Evolutionary conservation across 352 stramenopile genomes (phyloP), one percentile per base, ranked within the genome.

Genomic region (Plasmopara halstedii): DNA sequence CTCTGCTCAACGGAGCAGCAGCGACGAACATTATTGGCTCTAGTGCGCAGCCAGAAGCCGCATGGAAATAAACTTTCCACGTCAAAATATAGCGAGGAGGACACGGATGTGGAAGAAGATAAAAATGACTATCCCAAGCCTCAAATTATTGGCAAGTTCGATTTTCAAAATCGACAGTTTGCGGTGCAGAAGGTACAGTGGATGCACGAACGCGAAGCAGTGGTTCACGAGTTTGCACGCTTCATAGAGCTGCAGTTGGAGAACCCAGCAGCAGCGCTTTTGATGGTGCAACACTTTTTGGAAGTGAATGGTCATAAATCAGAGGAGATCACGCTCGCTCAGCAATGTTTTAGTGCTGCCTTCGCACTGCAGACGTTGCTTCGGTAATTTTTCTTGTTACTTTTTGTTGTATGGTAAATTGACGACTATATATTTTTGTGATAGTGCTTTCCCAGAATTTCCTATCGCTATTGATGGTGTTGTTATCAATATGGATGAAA

Each of bases 331-430:
- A 52, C 59, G 32, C 32, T 54, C 13, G 79, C 73, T 6, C 64
- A 90, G 56, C 73, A 88, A 63, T 85, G 73, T 47, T 83, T 88
- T 41, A 86, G 78, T 52, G 70, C 74, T 35, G 79, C 76, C 14
- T 91, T 91, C 42, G 73, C 79, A 0, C 56, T 91, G 17, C 79
- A 91, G 47, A 86, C 77, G 14, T 38, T 88, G n/a, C 42, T 91
- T 15, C 62, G 70, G 65, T 80, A 42, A 38, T 58, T 51, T 35
- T n/a, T 46, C 21, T 39, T 46, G 22, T 20, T 41, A 15, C 20
- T 3, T 17, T 40, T 4, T 4, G 6, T 29, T 9, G 6, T 42
- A 15, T 31, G 36, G 5, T 9, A 6, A 26, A 15, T 39, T 18
- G 18, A 13, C 21, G 18, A 39, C 33, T n/a, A 22, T 39, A 22